phyloP scores from a whole-genome alignment of 2,329 filamentous ascomycete genomes.

The Pseudogymnoascus sp. region DNA sequence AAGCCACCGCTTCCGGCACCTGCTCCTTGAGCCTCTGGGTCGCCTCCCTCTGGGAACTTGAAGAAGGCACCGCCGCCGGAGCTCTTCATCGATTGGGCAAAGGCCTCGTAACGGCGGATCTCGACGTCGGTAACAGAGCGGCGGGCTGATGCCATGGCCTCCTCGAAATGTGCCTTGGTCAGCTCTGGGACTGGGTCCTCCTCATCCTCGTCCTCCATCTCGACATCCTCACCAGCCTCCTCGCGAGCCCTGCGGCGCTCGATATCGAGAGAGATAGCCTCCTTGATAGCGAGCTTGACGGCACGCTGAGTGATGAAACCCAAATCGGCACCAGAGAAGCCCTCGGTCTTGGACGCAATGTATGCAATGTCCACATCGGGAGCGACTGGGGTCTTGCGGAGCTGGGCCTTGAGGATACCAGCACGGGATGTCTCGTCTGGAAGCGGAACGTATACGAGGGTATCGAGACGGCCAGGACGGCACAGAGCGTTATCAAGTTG shows the following conservation, averaged over 20 bases:
- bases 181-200: conserved; percentile 95
- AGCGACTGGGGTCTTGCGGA: conserved; percentile 94
- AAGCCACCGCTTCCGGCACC: conserved; percentile 54
- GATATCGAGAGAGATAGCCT: conserved; percentile 83
- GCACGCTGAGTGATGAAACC: conserved; percentile 98
- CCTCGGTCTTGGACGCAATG: conserved; percentile 95
- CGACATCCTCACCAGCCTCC: conserved; percentile 68
- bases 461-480: conserved; percentile 97
- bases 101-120: conserved; percentile 96
- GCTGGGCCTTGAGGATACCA: conserved; percentile 86
- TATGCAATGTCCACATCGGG: conserved; percentile 78
- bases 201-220: conserved; percentile 71
- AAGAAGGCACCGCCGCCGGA: conserved; percentile 92
- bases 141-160: conserved; percentile 93
- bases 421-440: conserved; percentile 86
- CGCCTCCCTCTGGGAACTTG: conserved; percentile 73
- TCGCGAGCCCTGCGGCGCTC: conserved; percentile 84
- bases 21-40: conserved; percentile 59
- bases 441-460: conserved; percentile 94
- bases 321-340: conserved; percentile 98
- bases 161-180: conserved; percentile 94
- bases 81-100: conserved; percentile 99
- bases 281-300: conserved; percentile 98
- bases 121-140: conserved; percentile 93
- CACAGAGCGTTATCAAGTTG: conserved; percentile 96